phyloP scores from a whole-genome alignment of 1,139 yeast species.

The Geotrichum klebahnii region DNA sequence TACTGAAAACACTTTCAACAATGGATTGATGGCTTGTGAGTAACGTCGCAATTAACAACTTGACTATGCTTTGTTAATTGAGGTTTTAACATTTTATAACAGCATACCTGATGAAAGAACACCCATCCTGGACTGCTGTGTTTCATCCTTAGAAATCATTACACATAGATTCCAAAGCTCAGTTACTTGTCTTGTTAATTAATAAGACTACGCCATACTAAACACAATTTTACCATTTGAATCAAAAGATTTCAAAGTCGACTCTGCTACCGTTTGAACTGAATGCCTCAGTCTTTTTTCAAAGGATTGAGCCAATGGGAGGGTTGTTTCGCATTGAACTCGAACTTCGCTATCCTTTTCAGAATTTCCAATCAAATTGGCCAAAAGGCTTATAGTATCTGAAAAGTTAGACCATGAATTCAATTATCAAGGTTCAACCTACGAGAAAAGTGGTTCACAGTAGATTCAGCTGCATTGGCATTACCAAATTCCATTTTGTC shows the following conservation, averaged over 20 bases:
- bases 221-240: constrained; percentile 9
- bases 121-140: constrained; percentile 2
- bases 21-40: constrained; percentile 19
- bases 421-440: background rate
- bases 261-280: constrained; percentile 2
- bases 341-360: constrained; percentile 16
- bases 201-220: background rate
- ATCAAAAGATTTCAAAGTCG: constrained; percentile 16
- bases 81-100: background rate
- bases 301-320: constrained; percentile 21
- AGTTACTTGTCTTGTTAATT: background rate
- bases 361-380: background rate
- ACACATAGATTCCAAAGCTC: constrained; percentile 20
- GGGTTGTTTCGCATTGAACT: constrained; percentile 21
- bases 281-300: constrained; percentile 19
- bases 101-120: constrained; percentile 5
- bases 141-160: constrained; percentile 16
- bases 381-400: constrained; percentile 14
- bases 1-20: constrained; percentile 19
- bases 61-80: constrained; percentile 12
- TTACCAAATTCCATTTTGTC: constrained; percentile 8
- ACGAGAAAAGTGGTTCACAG: constrained; percentile 17
- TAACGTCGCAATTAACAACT: constrained; percentile 16
- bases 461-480: constrained; percentile 10
- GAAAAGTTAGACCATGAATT: background rate